Evolutionary conservation across 2,329 filamentous ascomycete species (phyloP), one percentile per base, ranked within the genome.

Genomic region (Cyclaneusma minus): DNA sequence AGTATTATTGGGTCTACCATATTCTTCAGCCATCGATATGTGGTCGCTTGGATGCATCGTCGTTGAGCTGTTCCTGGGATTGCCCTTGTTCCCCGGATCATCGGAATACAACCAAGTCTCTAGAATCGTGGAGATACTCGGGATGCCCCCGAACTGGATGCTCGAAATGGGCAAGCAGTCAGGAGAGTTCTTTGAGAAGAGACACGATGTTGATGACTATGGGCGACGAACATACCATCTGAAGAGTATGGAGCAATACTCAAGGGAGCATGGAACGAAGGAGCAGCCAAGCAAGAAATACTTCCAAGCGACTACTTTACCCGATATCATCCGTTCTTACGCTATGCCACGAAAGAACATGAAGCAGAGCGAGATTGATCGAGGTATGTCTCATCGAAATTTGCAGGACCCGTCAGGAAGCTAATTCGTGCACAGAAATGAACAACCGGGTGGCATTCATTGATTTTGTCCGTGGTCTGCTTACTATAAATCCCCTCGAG

Each of bases 251-350:
- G 89, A 98, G 47, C 84, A 94, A 50, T 98, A 95, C 51, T 87
- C 89, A 10, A 66, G 87, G 30, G 89, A 98, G 49, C 89, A 93
- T 48, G 80, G 80, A 32, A 89, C 84, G 18, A 98, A 98, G 51
- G 89, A 98, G 52, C 89, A 95, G 51, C 89, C 89, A 13, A 98
- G 89, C 68, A 98, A 98, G 62, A 95, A 95, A 55, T 98, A 98
- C 52, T 98, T 98, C 57, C 81, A 87, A 42, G 84, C 85, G 18
- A 94, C 73, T 21, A 92, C 84, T 2, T 58, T 98, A 28, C 87
- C 87, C 4, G 89, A 98, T 39, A 98, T 98, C 37, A 95, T 98
- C 56, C 83, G 91, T 49, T 84, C 81, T 29, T 98, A 98, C 48
- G 80, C 89, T 5, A 94, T 98, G 87, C 89, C 89, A 24, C 68